These are phyloP conservation scores for Ophiostoma perfectum DNA, from an alignment of 2,329 filamentous ascomycete species.

Conservation along the genomic window DNA sequence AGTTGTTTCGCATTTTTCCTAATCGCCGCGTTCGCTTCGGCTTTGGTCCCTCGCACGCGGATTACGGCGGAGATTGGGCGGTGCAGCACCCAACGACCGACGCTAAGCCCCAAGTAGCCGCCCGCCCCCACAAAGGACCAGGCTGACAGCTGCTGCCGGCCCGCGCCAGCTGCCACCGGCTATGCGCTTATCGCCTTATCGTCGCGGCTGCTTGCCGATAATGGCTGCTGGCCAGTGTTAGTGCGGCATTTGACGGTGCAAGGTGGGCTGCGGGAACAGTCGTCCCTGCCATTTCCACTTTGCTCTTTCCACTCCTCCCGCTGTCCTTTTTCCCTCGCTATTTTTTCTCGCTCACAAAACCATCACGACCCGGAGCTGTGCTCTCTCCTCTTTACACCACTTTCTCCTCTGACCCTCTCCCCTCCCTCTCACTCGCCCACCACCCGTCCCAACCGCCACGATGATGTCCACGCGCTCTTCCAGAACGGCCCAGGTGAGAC, in stretches of 20 bases:
- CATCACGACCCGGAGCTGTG: slow-evolving; percentile 15
- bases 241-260: slow-evolving; percentile 10
- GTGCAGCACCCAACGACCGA: slow-evolving; percentile 20
- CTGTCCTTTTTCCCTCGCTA: slow-evolving; percentile 14
- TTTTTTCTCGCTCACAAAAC: slow-evolving; percentile 18
- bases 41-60: slow-evolving; percentile 20
- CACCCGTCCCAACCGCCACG: slow-evolving; percentile 28
- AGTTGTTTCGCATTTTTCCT: not conserved
- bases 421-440: slow-evolving; percentile 23
- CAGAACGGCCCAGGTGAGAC: slow-evolving; percentile 51
- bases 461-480: slow-evolving; percentile 57
- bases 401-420: slow-evolving; percentile 12
- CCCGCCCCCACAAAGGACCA: not conserved
- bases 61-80: slow-evolving; percentile 27
- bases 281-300: slow-evolving; percentile 12
- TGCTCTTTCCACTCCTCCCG: slow-evolving; percentile 1
- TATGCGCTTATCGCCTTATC: slow-evolving; percentile 17
- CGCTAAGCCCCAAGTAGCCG: slow-evolving; percentile 17
- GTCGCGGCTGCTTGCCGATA: slow-evolving; percentile 19
- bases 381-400: slow-evolving; percentile 19
- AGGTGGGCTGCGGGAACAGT: slow-evolving; percentile 14
- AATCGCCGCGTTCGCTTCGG: slow-evolving; percentile 14
- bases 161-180: slow-evolving; percentile 8
- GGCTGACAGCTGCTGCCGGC: not conserved
- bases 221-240: slow-evolving; percentile 7